Conservation (phyloP, 2,329 filamentous ascomycete genomes). For the Microcera coccophila region DNA sequence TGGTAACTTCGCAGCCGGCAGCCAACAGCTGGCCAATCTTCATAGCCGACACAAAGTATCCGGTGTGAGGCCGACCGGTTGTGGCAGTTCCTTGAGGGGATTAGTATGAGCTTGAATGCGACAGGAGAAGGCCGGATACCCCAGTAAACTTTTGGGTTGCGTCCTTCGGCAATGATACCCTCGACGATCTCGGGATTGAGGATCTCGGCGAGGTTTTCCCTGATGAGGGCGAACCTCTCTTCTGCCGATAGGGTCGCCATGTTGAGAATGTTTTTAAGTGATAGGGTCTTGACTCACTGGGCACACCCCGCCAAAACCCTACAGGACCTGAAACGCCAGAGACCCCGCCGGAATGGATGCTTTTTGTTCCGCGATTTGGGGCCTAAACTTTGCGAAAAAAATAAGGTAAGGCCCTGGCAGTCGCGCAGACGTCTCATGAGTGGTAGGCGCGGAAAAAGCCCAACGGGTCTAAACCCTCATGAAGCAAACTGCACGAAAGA, state of each 20-base stretch:
- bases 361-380: not conserved
- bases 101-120: too few relatives aligned
- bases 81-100: constrained; percentile 78
- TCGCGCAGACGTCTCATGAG: too few relatives aligned
- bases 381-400: not conserved
- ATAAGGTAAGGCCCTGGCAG: too few relatives aligned
- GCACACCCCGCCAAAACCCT: not conserved
- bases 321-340: not conserved
- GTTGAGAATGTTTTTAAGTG: not conserved
- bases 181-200: constrained; percentile 83
- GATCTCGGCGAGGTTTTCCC: constrained; percentile 74
- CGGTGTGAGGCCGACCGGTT: constrained; percentile 82
- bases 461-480: constrained; percentile 16
- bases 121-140: constrained; percentile 47
- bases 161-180: constrained; percentile 64
- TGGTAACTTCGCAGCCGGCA: constrained; percentile 76
- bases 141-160: constrained; percentile 80
- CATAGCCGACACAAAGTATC: constrained; percentile 83
- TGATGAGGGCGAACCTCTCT: constrained; percentile 72
- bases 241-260: not conserved
- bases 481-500: constrained; percentile 24
- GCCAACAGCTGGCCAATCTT: constrained; percentile 86
- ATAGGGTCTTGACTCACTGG: not conserved
- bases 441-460: not conserved
- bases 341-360: not conserved